A percentile compares a stretch with the other conserved stretches of the same genome.
phyloP scores from a whole-genome alignment of 2,329 filamentous ascomycete species.

The Trichoderma sp. region DNA sequence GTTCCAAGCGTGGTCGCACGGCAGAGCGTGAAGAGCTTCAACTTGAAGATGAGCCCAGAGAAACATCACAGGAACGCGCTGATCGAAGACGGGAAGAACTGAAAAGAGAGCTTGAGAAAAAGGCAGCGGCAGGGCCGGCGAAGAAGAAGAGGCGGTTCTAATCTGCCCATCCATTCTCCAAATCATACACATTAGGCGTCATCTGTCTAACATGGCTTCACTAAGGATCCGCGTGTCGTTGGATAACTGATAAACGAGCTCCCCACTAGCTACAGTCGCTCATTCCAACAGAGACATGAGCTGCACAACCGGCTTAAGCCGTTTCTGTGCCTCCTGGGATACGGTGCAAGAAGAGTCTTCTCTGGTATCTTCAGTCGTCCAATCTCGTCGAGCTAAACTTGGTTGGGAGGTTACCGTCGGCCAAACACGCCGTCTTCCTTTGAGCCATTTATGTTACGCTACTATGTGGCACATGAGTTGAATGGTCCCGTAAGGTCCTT shows the following conservation, averaged over 20 bases:
- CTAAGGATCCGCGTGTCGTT: neutral
- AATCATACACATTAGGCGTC: neutral
- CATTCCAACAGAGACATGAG: neutral
- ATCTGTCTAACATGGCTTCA: neutral
- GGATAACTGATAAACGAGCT: neutral
- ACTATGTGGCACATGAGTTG: neutral
- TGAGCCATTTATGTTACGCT: neutral
- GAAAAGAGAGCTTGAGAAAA: slow-evolving; percentile 51
- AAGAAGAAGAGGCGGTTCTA: slow-evolving; percentile 61
- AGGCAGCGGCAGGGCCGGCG: slow-evolving; percentile 50
- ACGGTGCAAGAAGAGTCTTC: neutral
- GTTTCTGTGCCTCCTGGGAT: neutral
- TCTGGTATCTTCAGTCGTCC: neutral
- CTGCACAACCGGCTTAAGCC: neutral
- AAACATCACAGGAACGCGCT: slow-evolving; percentile 49
- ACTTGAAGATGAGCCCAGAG: slow-evolving; percentile 38
- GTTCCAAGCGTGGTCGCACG: neutral
- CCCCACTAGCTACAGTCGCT: neutral
- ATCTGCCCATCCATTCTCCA: neutral
- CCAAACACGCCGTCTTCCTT: neutral
- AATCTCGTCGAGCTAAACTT: neutral
- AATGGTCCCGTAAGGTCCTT: no score
- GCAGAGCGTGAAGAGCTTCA: slow-evolving; percentile 25
- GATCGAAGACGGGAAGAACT: slow-evolving; percentile 54
- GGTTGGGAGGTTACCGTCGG: neutral